phyloP scores from a whole-genome alignment of 73 alveolate genomes.

The Halteria grandinella region DNA sequence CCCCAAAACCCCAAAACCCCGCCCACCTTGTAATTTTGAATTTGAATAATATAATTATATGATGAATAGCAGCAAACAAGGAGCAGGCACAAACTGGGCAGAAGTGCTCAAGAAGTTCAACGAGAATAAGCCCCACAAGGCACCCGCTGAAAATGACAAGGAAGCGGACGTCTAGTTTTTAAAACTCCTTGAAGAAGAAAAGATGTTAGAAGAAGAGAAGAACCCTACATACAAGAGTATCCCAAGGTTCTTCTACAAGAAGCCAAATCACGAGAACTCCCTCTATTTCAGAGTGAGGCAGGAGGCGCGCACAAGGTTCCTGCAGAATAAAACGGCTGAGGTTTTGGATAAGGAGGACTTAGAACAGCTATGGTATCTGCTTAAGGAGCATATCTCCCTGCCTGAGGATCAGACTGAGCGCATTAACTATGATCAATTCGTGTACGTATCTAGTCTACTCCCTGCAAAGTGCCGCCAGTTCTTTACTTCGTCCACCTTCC shows the following conservation, averaged over 20 bases:
- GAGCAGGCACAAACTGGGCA: no score
- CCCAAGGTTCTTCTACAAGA: conserved; percentile 90
- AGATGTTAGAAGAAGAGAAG: conserved; percentile 79
- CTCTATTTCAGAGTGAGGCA: conserved; percentile 87
- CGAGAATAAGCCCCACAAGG: conserved; percentile 69
- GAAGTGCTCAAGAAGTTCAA: conserved; percentile 51
- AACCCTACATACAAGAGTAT: conserved; percentile 84
- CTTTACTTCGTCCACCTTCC: conserved; percentile 90
- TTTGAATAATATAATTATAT: no score
- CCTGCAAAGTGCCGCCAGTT: conserved; percentile 87
- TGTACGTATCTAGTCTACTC: conserved; percentile 68
- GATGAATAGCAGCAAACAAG: no score
- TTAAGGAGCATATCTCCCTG: conserved; percentile 86
- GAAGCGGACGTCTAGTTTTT: conserved; percentile 87
- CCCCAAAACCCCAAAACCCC: no score
- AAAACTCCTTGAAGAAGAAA: conserved; percentile 85
- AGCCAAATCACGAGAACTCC: conserved; percentile 83
- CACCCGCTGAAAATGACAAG: conserved; percentile 81
- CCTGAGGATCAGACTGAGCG: conserved; percentile 96
- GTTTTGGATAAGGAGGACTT: conserved; percentile 92
- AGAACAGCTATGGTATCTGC: conserved; percentile 88
- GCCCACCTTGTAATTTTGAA: no score
- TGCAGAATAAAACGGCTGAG: conserved; percentile 92
- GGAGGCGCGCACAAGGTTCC: conserved; percentile 94
- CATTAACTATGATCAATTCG: conserved; percentile 88